A percentile compares a stretch with the other conserved stretches of the same genome.
phyloP scores from a whole-genome alignment of 108 stramenopile species.

The Bacterosira constricta region DNA sequence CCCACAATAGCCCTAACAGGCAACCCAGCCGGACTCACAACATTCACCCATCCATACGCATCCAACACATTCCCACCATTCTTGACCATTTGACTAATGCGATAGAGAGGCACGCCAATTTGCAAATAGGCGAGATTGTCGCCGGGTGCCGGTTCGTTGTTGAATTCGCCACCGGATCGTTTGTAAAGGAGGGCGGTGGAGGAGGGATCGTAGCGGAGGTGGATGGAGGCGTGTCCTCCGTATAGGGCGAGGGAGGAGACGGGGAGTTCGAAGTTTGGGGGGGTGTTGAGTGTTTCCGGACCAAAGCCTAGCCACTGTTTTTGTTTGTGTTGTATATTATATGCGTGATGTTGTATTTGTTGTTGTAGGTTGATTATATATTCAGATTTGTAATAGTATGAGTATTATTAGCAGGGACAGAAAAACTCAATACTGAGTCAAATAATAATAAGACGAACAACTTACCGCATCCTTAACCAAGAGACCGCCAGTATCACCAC shows the following conservation, averaged over 20 bases:
- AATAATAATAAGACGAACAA: neutral
- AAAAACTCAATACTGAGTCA: neutral
- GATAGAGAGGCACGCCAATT: conserved; percentile 81
- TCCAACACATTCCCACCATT: conserved; percentile 79
- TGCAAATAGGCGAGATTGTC: conserved; percentile 82
- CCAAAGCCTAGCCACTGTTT: conserved; percentile 82
- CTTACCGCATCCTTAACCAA: conserved; percentile 39
- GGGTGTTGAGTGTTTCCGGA: conserved; percentile 76
- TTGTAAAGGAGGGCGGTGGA: conserved; percentile 51
- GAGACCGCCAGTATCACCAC: conserved; percentile 19
- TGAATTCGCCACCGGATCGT: conserved; percentile 51
- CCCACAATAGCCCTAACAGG: conserved; percentile 85
- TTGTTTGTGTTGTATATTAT: conserved; percentile 5
- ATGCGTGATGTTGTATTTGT: neutral
- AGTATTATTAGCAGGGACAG: neutral
- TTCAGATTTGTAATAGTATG: neutral
- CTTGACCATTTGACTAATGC: conserved; percentile 82
- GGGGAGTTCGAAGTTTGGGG: conserved; percentile 61
- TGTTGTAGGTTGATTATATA: neutral
- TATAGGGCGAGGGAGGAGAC: conserved; percentile 80
- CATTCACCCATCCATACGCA: conserved; percentile 86
- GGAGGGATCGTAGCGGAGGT: conserved; percentile 71
- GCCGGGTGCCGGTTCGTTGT: conserved; percentile 65
- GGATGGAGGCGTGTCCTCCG: conserved; percentile 83
- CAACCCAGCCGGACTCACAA: conserved; percentile 75